Conservation (phyloP, 2,329 filamentous ascomycete species). For the Penicillium sp. region DNA sequence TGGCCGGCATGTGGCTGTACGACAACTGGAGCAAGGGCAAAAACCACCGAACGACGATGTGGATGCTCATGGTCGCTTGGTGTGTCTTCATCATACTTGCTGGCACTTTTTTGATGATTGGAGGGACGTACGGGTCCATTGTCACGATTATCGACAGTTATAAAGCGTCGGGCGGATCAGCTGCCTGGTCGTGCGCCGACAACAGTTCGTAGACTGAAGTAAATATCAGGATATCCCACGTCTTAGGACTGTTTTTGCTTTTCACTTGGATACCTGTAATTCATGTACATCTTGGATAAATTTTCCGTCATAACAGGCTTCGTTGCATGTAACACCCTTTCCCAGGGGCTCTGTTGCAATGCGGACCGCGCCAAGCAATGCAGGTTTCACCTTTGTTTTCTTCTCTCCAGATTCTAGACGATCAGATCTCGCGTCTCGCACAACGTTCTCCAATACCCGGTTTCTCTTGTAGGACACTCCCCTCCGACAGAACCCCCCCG, state of each 20-base stretch:
- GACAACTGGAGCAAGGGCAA: slow-evolving; percentile 36
- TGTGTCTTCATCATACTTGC: slow-evolving; percentile 35
- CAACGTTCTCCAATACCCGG: background rate
- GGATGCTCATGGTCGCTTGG: slow-evolving; percentile 19
- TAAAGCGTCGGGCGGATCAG: slow-evolving; percentile 33
- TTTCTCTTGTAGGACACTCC: too few relatives aligned
- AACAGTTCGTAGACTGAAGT: slow-evolving; percentile 27
- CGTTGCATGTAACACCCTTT: background rate
- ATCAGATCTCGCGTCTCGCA: background rate
- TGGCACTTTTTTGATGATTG: slow-evolving; percentile 45
- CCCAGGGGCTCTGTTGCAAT: background rate
- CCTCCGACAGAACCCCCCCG: background rate
- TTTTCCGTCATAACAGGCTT: background rate
- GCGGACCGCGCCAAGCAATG: slow-evolving; percentile 1
- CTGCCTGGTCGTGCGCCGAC: slow-evolving; percentile 46
- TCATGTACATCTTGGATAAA: background rate
- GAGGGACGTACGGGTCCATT: slow-evolving; percentile 47
- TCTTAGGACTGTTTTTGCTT: background rate
- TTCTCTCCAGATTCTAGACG: background rate
- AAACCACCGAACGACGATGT: slow-evolving; percentile 13
- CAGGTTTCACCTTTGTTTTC: slow-evolving; percentile 2
- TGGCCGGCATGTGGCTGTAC: slow-evolving; percentile 44
- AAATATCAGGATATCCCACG: background rate
- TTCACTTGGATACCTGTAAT: background rate
- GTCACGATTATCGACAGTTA: slow-evolving; percentile 42